Base-by-base conservation (phyloP, 1,139 yeast species). In the Hyphopichia buzzinii region DNA sequence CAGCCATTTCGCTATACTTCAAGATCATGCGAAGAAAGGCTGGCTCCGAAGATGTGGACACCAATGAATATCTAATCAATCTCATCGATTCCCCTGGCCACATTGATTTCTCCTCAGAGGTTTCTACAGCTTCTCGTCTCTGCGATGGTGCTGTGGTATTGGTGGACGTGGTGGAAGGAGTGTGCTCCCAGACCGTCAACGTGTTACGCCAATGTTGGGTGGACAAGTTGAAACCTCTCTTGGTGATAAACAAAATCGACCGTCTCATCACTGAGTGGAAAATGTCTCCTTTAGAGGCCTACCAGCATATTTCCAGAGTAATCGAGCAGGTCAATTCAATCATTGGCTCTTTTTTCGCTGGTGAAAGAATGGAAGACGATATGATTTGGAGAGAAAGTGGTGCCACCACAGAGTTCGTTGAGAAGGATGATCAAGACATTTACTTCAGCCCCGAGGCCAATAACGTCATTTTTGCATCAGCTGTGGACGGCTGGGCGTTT, bases 31-130 rank as follows among this genome's bases (percentile, higher is more conserved):
- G 77, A 35, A 67, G 74, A 49, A 50, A 55, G 33, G 47, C 50
- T 19, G 56, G 46, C 4, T 39, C 60, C 30, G 67, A 64, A 33
- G 47, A 44, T 6, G 64, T 62, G 3, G 71, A 67, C 14, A 61
- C 67, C 1, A 78, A 75, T 29, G 96, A 92, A 52, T 87, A 88
- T 61, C 67, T 92, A 39, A 84, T 94, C 57, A 94, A 94, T 53
- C 73, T 94, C 51, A 90, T 94, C 38, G 99, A 94, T 62, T 92
- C 97, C 0, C 99, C 99, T 0, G 99, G 99, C 8, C 99, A 94
- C 55, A 89, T 94, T 47, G 99, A 94, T 60, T 94, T 94, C 56
- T 84, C 96, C 1, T 84, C 95, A 6, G 99, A 94, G 55, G 98
- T 94, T 0, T 86, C 96, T 12, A 86, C 96, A 0, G 95, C 97